phyloP scores from a whole-genome alignment of 1,284 basidiomycete species.

The Cystobasidium sp. region DNA sequence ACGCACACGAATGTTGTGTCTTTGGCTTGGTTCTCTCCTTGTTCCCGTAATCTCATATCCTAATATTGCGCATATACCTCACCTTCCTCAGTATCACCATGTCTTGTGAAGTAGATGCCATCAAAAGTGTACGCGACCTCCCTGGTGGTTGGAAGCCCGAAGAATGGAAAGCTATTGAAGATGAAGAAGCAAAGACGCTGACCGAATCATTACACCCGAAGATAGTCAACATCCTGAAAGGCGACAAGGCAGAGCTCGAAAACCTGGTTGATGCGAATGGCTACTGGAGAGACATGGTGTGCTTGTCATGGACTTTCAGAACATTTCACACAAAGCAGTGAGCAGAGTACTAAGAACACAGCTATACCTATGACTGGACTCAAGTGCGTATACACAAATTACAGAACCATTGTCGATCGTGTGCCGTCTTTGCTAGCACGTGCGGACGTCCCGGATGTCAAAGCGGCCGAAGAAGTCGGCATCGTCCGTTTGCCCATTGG shows the following conservation, averaged over 20 bases:
- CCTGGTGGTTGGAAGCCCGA: conserved; percentile 4
- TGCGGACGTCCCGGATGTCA: conserved; percentile 7
- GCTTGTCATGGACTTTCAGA: conserved; percentile 21
- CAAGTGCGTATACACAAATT: not conserved
- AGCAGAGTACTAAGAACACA: not conserved
- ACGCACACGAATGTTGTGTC: no score
- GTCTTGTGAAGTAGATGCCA: conserved; percentile 5
- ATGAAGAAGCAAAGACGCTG: conserved; percentile 4
- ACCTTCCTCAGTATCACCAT: not conserved
- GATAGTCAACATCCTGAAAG: conserved; percentile 1
- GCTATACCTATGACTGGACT: not conserved
- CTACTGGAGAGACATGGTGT: conserved; percentile 23
- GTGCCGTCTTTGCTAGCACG: conserved; percentile 20
- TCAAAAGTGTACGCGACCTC: conserved; percentile 15
- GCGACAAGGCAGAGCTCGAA: conserved; percentile 17
- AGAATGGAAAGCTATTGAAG: conserved; percentile 1
- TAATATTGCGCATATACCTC: no score
- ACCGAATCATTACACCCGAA: not conserved
- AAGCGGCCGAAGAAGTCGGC: not conserved
- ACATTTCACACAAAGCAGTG: conserved; percentile 6
- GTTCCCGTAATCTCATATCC: no score
- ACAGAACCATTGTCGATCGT: conserved; percentile 2
- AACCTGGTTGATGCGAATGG: conserved; percentile 1
- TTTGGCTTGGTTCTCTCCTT: no score
- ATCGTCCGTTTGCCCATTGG: conserved; percentile 19